Evolutionary conservation across 768 basidiomycete genomes (phyloP).

Genomic region (Rhizopogon roseolus): DNA sequence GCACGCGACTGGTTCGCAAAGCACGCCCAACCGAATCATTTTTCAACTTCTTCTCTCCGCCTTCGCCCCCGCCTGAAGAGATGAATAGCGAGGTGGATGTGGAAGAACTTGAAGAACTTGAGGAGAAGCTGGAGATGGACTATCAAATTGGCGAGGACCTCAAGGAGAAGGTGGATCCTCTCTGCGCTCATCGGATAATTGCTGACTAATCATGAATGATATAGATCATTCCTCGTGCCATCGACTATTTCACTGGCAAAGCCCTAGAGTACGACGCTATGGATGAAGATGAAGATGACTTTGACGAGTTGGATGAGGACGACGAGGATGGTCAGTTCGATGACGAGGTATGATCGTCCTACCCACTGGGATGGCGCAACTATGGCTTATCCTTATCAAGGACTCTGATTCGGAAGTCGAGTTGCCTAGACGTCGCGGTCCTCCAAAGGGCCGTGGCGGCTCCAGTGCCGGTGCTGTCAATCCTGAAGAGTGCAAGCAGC

Average conservation of each 20-base stretch:
- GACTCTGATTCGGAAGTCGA: constrained; percentile 70
- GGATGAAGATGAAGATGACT: constrained; percentile 53
- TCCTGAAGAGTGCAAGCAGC: constrained; percentile 90
- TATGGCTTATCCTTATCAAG: constrained; percentile 27
- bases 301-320: constrained; percentile 52
- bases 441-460: constrained; percentile 52
- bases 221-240: constrained; percentile 89
- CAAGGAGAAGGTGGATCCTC: constrained; percentile 79
- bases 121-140: constrained; percentile 92
- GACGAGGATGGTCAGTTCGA: constrained; percentile 51
- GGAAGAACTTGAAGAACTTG: constrained; percentile 84
- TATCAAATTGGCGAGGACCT: constrained; percentile 98
- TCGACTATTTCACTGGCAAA: constrained; percentile 98
- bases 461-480: constrained; percentile 37
- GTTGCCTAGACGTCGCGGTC: constrained; percentile 52
- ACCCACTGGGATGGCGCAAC: constrained; percentile 8
- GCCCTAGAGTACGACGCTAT: constrained; percentile 76
- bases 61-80: constrained; percentile 67
- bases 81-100: constrained; percentile 66
- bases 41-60: constrained; percentile 97
- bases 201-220: constrained; percentile 1
- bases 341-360: constrained; percentile 44
- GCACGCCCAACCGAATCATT: constrained; percentile 90
- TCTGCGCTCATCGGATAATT: background rate
- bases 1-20: constrained; percentile 80